These are phyloP conservation scores for Xylogone sp. DNA, from an alignment of 2,329 filamentous ascomycete genomes.

Conservation along the genomic window DNA sequence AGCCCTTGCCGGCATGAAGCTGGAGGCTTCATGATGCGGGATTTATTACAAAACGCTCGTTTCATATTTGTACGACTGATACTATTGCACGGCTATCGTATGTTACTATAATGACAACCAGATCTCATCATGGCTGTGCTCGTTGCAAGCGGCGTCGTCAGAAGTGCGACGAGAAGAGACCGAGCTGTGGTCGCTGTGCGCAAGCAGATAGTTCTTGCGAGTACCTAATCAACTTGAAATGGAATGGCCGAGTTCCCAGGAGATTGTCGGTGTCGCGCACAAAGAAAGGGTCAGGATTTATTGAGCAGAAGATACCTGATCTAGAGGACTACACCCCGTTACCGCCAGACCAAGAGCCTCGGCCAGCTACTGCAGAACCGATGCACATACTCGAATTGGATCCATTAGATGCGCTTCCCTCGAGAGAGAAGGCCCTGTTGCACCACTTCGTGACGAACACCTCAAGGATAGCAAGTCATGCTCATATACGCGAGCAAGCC, in stretches of 20 bases:
- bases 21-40: too few species aligned
- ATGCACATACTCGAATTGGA: not conserved
- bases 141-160: slow-evolving; percentile 39
- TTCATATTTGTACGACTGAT: too few species aligned
- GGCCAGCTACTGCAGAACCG: not conserved
- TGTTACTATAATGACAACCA: slow-evolving; percentile 10
- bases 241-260: slow-evolving; percentile 37
- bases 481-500: slow-evolving; percentile 36
- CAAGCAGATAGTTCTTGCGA: slow-evolving; percentile 31
- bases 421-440: slow-evolving; percentile 32
- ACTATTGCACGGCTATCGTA: too few species aligned
- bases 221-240: slow-evolving; percentile 38
- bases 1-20: too few species aligned
- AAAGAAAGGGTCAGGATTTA: slow-evolving; percentile 28
- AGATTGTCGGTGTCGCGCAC: slow-evolving; percentile 33
- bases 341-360: not conserved
- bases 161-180: slow-evolving; percentile 40
- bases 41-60: too few species aligned
- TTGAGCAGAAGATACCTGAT: slow-evolving; percentile 15
- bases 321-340: not conserved
- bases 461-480: slow-evolving; percentile 35
- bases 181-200: slow-evolving; percentile 34
- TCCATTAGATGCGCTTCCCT: slow-evolving; percentile 17
- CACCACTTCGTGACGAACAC: slow-evolving; percentile 38
- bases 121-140: slow-evolving; percentile 38